Evolutionary conservation across 768 basidiomycete genomes (phyloP), one percentile per base, ranked within the genome.

Genomic region (Cantharellus anzutake): DNA sequence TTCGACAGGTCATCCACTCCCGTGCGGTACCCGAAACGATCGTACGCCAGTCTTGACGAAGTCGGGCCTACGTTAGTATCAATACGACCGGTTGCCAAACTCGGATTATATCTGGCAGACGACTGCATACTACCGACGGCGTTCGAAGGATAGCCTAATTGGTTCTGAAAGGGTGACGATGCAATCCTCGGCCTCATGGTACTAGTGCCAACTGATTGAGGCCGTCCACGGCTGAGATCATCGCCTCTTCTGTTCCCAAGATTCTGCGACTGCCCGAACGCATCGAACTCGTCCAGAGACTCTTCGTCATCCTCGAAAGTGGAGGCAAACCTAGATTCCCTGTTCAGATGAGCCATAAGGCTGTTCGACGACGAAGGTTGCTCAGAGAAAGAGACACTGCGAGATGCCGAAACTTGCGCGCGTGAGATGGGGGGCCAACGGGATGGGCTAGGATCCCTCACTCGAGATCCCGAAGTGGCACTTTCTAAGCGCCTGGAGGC

Each of bases 231-330:
- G 60, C 78, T 81, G 61, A 77, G 72, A 67, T 86, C 85, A 56
- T 76, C 72, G 71, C 74, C 41, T 82, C 67, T 59, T 69, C 66
- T 2, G 42, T 51, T 42, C 38, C 50, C 61, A 20, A 41, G 37
- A 4, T 35, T 29, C 57, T n/a, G 41, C 53, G 41, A 60, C 42
- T 51, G 59, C 42, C 50, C 60, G 52, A 57, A 62, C 56, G 69
- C 71, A 58, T 84, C 83, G 0, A 78, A 79, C 70, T 88, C 86
- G 68, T 63, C 63, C 11, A 48, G 11, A 48, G 44, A 48, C 40
- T 60, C 59, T 51, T 64, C 63, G 4, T 88, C 86, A 64, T 88
- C 85, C 71, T 88, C 86, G 64, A 84, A 79, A 1, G 84, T 88
- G 34, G 83, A 85, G 3, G 82, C 77, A 69, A 88, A 87, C 55